These are phyloP conservation scores for Clarireedia hainanense DNA, from an alignment of 2,329 filamentous ascomycete genomes.

Conservation along the genomic window DNA sequence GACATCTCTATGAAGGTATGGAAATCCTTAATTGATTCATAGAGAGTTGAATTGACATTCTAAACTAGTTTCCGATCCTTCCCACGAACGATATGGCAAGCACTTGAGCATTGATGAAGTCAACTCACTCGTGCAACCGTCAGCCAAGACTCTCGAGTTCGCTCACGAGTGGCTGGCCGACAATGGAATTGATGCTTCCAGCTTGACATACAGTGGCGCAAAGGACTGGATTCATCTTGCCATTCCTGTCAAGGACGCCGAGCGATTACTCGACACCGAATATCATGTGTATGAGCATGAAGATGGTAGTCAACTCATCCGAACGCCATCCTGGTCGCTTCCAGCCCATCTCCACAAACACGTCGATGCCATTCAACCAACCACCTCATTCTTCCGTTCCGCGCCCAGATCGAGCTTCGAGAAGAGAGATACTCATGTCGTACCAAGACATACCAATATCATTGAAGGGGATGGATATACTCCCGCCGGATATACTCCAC, in stretches of 20 bases:
- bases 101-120: constrained; percentile 45
- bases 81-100: constrained; percentile 45
- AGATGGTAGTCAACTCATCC: constrained; percentile 43
- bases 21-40: not conserved
- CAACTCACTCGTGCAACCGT: constrained; percentile 44
- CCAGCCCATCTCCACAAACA: constrained; percentile 48
- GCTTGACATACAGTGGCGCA: constrained; percentile 40
- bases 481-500: constrained; percentile 23
- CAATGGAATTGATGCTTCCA: constrained; percentile 39
- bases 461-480: not conserved
- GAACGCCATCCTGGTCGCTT: constrained; percentile 50
- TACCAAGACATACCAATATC: constrained; percentile 4
- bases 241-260: constrained; percentile 42
- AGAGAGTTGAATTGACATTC: not conserved
- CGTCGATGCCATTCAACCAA: constrained; percentile 53
- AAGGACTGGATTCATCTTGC: constrained; percentile 50
- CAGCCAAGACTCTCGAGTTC: constrained; percentile 41
- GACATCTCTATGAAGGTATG: constrained; percentile 44
- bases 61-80: constrained; percentile 41
- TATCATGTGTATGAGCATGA: constrained; percentile 46
- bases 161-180: constrained; percentile 49
- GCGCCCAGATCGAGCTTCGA: constrained; percentile 3
- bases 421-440: not conserved
- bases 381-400: constrained; percentile 47
- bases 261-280: constrained; percentile 44